These are phyloP conservation scores for Marchantia paleacea DNA, from an alignment of 225 moss, liverwort and hornwort species.

Conservation along the genomic window DNA sequence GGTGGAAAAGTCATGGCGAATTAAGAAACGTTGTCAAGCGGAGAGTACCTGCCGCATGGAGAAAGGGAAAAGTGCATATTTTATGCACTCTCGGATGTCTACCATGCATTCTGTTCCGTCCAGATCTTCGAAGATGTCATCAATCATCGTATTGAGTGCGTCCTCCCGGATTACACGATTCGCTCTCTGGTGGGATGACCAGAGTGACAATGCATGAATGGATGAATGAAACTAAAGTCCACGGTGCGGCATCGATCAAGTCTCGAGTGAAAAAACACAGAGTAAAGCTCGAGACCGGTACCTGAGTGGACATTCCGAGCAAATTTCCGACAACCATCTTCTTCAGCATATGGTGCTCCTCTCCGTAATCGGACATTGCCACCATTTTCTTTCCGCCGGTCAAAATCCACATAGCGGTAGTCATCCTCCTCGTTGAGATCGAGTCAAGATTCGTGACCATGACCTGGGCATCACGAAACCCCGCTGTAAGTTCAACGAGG, in stretches of 20 bases:
- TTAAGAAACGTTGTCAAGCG: neutral
- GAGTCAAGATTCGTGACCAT: conserved; percentile 25
- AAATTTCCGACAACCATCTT: conserved; percentile 26
- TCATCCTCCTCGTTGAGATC: conserved; percentile 23
- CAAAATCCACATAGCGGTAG: conserved; percentile 23
- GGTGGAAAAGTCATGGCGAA: neutral
- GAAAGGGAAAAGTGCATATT: conserved; percentile 29
- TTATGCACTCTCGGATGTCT: conserved; percentile 24
- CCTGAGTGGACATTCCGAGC: conserved; percentile 18
- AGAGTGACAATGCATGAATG: no score
- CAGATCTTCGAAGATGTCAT: conserved; percentile 19
- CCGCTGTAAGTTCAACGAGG: neutral
- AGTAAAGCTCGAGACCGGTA: neutral
- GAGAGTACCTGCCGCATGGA: conserved; percentile 29
- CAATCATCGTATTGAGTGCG: conserved; percentile 24
- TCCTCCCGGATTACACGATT: conserved; percentile 24
- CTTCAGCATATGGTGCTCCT: conserved; percentile 27
- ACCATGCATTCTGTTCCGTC: neutral
- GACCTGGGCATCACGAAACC: conserved; percentile 3
- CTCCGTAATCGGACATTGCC: conserved; percentile 30
- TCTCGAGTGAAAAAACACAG: neutral
- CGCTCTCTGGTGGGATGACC: conserved; percentile 13
- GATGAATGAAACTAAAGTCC: neutral
- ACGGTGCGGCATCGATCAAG: neutral
- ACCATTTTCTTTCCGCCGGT: conserved; percentile 19